These are phyloP conservation scores for Candida namnaoensis DNA, from an alignment of 805 yeast species.

Conservation along the genomic window DNA sequence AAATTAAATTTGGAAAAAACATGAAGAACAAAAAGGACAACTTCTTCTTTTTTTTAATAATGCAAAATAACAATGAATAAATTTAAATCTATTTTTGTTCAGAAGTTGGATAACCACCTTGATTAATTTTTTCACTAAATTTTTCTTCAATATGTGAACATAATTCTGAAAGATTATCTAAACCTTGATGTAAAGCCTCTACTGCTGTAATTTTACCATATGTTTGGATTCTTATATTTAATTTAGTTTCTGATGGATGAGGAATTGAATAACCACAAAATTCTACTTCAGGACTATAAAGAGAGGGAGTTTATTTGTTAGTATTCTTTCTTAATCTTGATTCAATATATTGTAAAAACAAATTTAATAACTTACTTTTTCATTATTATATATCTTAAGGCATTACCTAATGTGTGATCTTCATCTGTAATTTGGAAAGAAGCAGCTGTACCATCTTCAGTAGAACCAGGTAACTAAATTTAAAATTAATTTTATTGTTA, in stretches of 20 bases:
- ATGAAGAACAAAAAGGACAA: too few relatives aligned
- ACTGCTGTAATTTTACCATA: constrained; percentile 79
- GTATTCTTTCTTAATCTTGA: too few relatives aligned
- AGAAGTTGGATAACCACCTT: constrained; percentile 38
- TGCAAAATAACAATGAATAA: too few relatives aligned
- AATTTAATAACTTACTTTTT: too few relatives aligned
- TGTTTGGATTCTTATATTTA: constrained; percentile 91
- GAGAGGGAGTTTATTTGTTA: too few relatives aligned
- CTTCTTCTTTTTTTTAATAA: too few relatives aligned
- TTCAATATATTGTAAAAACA: too few relatives aligned
- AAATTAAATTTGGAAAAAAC: too few relatives aligned
- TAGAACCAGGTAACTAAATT: constrained; percentile 67
- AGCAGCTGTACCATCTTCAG: constrained; percentile 91
- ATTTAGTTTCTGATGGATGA: constrained; percentile 88
- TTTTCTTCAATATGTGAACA: constrained; percentile 79
- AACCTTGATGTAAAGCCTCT: constrained; percentile 88
- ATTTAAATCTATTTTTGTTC: constrained; percentile 40
- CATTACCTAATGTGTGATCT: constrained; percentile 94
- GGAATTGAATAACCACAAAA: constrained; percentile 98
- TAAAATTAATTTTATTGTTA: background rate
- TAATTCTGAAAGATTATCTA: constrained; percentile 73
- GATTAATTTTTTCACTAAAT: constrained; percentile 61
- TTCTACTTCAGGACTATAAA: constrained; percentile 95
- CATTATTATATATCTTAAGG: constrained; percentile 90
- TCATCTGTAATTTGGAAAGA: constrained; percentile 90